Percentiles rank a stretch among this genome's conserved stretches.
These are phyloP conservation scores for Hemisphaericaspora nanyangensis DNA, from an alignment of 805 yeast species.

Conservation along the genomic window DNA sequence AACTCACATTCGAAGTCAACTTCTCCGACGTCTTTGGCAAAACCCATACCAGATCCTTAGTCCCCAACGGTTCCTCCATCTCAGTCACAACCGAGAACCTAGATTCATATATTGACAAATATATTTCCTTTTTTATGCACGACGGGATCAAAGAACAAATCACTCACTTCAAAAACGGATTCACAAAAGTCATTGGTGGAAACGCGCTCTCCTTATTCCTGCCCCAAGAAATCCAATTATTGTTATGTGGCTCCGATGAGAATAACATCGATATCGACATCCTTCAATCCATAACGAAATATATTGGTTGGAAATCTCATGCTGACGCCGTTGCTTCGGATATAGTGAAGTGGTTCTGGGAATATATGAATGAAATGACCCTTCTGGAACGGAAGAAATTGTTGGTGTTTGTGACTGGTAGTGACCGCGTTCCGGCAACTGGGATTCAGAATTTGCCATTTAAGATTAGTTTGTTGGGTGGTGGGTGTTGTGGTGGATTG, in stretches of 20 bases:
- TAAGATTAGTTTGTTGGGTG: slow-evolving; percentile 51
- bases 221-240: slow-evolving; percentile 74
- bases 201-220: slow-evolving; percentile 76
- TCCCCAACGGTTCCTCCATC: slow-evolving; percentile 52
- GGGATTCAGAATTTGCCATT: slow-evolving; percentile 77
- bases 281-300: slow-evolving; percentile 68
- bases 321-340: slow-evolving; percentile 33
- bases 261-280: slow-evolving; percentile 60
- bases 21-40: slow-evolving; percentile 48
- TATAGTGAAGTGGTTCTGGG: slow-evolving; percentile 85
- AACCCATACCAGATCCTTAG: slow-evolving; percentile 44
- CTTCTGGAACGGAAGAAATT: slow-evolving; percentile 55
- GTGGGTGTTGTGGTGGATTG: too few species aligned
- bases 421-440: slow-evolving; percentile 89
- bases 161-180: slow-evolving; percentile 63
- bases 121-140: slow-evolving; percentile 58
- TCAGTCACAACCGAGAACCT: slow-evolving; percentile 59
- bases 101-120: slow-evolving; percentile 55
- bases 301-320: slow-evolving; percentile 54
- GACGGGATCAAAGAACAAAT: slow-evolving; percentile 52
- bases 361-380: slow-evolving; percentile 49
- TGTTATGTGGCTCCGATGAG: slow-evolving; percentile 75
- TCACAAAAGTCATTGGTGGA: slow-evolving; percentile 71
- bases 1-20: slow-evolving; percentile 57
- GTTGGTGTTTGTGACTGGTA: slow-evolving; percentile 79